Evolutionary conservation across 371 early-diverging fungal genomes (phyloP).

Genomic region (Mortierella sp.): DNA sequence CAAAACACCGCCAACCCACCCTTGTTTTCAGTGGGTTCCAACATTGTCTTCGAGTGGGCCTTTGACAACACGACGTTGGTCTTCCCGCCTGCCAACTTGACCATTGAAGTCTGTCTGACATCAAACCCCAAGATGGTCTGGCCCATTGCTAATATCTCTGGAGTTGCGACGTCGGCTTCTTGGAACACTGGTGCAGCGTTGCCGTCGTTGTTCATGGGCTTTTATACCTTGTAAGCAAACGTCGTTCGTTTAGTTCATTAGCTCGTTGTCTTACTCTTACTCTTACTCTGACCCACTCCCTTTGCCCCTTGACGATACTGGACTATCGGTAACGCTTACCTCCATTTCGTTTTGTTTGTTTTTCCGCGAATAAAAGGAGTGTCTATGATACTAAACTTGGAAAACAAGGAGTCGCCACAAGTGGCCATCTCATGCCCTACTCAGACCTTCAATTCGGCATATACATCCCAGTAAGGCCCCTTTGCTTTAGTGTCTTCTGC

Average conservation of each 20-base stretch:
- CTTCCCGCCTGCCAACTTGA: slow-evolving; percentile 37
- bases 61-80: slow-evolving; percentile 47
- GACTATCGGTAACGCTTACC: slow-evolving; percentile 7
- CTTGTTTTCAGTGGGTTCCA: slow-evolving; percentile 34
- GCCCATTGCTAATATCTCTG: slow-evolving; percentile 47
- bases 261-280: neutral
- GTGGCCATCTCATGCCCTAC: slow-evolving; percentile 50
- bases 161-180: slow-evolving; percentile 33
- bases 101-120: slow-evolving; percentile 35
- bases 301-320: slow-evolving; percentile 7
- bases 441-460: slow-evolving; percentile 51
- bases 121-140: slow-evolving; percentile 35
- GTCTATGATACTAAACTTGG: slow-evolving; percentile 48
- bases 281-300: neutral
- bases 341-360: neutral
- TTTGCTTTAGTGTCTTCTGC: neutral
- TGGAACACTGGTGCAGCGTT: slow-evolving; percentile 35
- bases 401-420: slow-evolving; percentile 37
- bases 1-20: slow-evolving; percentile 47
- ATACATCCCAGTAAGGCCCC: slow-evolving; percentile 32
- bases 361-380: slow-evolving; percentile 17
- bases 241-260: neutral
- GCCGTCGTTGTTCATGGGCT: slow-evolving; percentile 44
- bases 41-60: slow-evolving; percentile 46
- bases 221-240: slow-evolving; percentile 44